Evolutionary conservation across 139 green algal species (phyloP).

Genomic region (Coelastrella sp.): DNA sequence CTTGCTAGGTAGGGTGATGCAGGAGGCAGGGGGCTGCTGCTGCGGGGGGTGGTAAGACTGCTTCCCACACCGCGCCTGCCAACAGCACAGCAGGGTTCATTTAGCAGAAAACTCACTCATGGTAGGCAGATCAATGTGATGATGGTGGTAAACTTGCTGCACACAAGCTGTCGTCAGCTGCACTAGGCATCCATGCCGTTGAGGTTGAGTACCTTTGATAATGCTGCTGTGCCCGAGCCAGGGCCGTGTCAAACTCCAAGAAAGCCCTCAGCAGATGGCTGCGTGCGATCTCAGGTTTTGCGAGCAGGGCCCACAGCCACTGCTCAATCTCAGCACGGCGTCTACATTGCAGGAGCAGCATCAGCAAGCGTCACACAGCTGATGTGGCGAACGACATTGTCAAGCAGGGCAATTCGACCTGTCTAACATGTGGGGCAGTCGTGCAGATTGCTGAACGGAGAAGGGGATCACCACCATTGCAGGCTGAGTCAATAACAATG

Average conservation of each 20-base stretch:
- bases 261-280: slow-evolving; percentile 70
- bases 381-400: neutral
- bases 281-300: slow-evolving; percentile 62
- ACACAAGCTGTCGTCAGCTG: too few species aligned
- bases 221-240: slow-evolving; percentile 58
- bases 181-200: too few species aligned
- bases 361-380: neutral
- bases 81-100: neutral
- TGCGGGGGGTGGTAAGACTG: neutral
- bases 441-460: too few species aligned
- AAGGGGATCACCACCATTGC: too few species aligned
- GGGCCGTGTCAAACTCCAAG: slow-evolving; percentile 76
- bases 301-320: slow-evolving; percentile 81
- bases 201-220: slow-evolving; percentile 18
- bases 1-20: slow-evolving; percentile 1
- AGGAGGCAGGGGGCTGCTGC: slow-evolving; percentile 16
- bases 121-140: too few species aligned
- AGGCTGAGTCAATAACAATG: too few species aligned
- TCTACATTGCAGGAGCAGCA: too few species aligned
- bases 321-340: slow-evolving; percentile 76
- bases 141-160: too few species aligned
- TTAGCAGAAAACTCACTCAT: too few species aligned
- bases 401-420: neutral
- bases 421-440: too few species aligned
- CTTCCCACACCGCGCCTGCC: neutral